A percentile compares a stretch with the other conserved stretches of the same genome.
Conservation (phyloP, 768 basidiomycete genomes). For the Macrolepiota albuminosa region DNA sequence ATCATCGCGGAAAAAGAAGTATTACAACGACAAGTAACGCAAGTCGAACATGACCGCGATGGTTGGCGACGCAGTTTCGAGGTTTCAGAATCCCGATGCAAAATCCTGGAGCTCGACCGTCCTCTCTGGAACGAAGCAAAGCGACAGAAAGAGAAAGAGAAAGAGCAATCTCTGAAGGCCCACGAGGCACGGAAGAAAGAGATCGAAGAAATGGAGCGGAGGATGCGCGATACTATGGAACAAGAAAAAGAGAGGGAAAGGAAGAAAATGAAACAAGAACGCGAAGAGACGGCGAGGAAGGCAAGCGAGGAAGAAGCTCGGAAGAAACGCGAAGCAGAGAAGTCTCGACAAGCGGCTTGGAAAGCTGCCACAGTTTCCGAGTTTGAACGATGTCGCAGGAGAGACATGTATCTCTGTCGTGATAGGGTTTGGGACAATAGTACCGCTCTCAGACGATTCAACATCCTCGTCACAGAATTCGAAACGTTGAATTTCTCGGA, state of each 20-base stretch:
- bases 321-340: background rate
- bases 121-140: constrained; percentile 7
- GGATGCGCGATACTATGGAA: constrained; percentile 2
- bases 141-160: constrained; percentile 2
- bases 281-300: constrained; percentile 1
- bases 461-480: constrained; percentile 4
- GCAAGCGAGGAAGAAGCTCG: constrained; percentile 4
- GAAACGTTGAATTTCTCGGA: constrained; percentile 20
- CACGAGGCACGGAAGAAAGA: constrained; percentile 3
- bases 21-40: background rate
- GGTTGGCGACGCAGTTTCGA: constrained; percentile 7
- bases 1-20: background rate
- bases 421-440: background rate
- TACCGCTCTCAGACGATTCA: constrained; percentile 5
- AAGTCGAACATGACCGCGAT: background rate
- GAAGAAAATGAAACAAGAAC: constrained; percentile 1
- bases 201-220: constrained; percentile 8
- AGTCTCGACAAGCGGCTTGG: constrained; percentile 7
- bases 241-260: constrained; percentile 4
- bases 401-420: constrained; percentile 3
- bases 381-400: constrained; percentile 8
- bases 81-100: constrained; percentile 13
- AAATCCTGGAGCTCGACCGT: constrained; percentile 13
- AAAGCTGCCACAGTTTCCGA: constrained; percentile 3
- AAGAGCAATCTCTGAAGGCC: constrained; percentile 1